These are phyloP conservation scores for Nakazawaea wyomingensis DNA, from an alignment of 805 yeast species.

Conservation along the genomic window DNA sequence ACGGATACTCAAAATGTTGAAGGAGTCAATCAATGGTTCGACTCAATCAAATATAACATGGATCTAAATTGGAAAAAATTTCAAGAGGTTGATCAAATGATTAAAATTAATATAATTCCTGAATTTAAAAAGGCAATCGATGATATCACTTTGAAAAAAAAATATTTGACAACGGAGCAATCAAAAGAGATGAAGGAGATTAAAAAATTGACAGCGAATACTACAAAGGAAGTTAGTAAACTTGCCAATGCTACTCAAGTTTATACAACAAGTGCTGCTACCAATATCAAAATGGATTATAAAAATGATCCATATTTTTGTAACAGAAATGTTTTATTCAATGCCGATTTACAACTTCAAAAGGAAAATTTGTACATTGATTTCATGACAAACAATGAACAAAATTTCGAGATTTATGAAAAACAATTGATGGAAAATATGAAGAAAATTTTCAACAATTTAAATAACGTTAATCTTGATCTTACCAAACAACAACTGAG, in stretches of 20 bases:
- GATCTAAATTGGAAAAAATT: conserved; percentile 30
- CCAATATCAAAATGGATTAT: conserved; percentile 25
- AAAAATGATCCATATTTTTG: conserved; percentile 42
- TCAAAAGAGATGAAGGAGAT: conserved; percentile 34
- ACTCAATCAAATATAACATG: conserved; percentile 19
- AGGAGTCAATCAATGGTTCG: conserved; percentile 24
- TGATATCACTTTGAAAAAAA: conserved; percentile 38
- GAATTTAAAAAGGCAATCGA: conserved; percentile 33
- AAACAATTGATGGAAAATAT: conserved; percentile 36
- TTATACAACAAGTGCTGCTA: conserved; percentile 15
- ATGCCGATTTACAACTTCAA: conserved; percentile 36
- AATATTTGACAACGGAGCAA: conserved; percentile 31
- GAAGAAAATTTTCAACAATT: conserved; percentile 30
- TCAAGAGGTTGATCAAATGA: conserved; percentile 32
- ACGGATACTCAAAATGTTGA: neutral
- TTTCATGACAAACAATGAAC: conserved; percentile 37
- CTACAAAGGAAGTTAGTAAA: conserved; percentile 24
- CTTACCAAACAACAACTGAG: conserved; percentile 26
- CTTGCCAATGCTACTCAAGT: conserved; percentile 19
- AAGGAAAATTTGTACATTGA: conserved; percentile 43
- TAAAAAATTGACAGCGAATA: conserved; percentile 28
- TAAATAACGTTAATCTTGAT: conserved; percentile 20
- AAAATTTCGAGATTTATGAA: conserved; percentile 35
- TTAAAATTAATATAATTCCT: conserved; percentile 35
- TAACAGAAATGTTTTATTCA: conserved; percentile 30